These are phyloP conservation scores for Liquidambar formosana DNA, from an alignment of 164 flowering plant genomes.

Conservation along the genomic window DNA sequence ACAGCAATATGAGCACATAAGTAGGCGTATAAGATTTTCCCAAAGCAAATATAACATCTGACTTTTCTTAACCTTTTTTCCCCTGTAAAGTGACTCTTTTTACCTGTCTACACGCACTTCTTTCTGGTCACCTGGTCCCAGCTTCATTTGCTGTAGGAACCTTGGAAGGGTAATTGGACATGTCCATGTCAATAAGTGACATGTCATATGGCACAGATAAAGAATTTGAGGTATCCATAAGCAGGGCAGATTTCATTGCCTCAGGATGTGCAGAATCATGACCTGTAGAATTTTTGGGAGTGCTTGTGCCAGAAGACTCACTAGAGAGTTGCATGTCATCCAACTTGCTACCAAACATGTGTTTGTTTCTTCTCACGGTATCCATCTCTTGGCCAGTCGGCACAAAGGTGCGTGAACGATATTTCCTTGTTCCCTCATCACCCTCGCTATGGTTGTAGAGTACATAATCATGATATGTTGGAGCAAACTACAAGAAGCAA, in stretches of 20 bases:
- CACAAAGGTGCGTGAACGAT: conserved; percentile 91
- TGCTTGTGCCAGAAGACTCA: conserved; percentile 57
- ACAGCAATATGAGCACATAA: conserved; percentile 6
- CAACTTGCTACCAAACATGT: conserved; percentile 58
- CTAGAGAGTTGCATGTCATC: conserved; percentile 72
- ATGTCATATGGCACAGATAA: conserved; percentile 54
- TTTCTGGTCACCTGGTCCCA: conserved; percentile 30
- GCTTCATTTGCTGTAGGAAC: conserved; percentile 55
- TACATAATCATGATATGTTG: conserved; percentile 94
- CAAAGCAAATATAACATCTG: not conserved
- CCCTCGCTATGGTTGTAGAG: conserved; percentile 87
- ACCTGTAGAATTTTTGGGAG: conserved; percentile 35
- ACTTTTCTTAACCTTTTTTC: not conserved
- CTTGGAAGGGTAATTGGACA: conserved; percentile 56
- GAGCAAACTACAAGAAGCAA: conserved; percentile 85
- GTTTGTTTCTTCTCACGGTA: conserved; percentile 66
- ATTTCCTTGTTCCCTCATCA: conserved; percentile 78
- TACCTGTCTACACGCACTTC: not conserved
- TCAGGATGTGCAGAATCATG: conserved; percentile 40
- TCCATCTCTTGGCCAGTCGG: conserved; percentile 98
- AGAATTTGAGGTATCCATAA: conserved; percentile 57
- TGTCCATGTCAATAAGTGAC: conserved; percentile 72
- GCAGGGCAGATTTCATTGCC: conserved; percentile 62
- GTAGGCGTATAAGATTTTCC: not conserved
- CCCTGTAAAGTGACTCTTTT: not conserved